phyloP scores from a whole-genome alignment of 2,329 filamentous ascomycete genomes.

The Xylaria multiplex region DNA sequence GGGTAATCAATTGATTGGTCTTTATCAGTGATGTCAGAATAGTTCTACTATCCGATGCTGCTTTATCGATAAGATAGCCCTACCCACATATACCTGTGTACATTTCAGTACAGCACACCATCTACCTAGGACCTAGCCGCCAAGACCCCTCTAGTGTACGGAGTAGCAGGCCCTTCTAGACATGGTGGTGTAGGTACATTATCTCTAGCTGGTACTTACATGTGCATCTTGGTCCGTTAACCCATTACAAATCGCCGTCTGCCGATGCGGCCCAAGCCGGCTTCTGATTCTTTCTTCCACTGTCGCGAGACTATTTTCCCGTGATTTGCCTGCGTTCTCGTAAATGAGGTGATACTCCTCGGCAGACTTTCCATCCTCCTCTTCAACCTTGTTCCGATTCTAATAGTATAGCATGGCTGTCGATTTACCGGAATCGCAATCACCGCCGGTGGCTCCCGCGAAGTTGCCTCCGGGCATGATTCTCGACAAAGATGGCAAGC shows the following conservation, averaged over 20 bases:
- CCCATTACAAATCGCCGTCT: constrained; percentile 43
- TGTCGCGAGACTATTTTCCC: constrained; percentile 16
- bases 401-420: constrained; percentile 50
- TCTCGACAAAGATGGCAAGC: constrained; percentile 83
- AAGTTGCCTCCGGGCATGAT: constrained; percentile 77
- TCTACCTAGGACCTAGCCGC: too few relatives aligned
- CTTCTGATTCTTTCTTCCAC: background rate
- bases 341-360: constrained; percentile 29
- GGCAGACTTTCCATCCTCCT: background rate
- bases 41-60: constrained; percentile 14
- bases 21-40: constrained; percentile 33
- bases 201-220: background rate
- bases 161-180: too few relatives aligned
- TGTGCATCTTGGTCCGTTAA: constrained; percentile 14
- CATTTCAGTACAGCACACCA: too few relatives aligned
- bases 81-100: too few relatives aligned
- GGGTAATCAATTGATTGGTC: background rate
- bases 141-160: too few relatives aligned
- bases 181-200: too few relatives aligned
- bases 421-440: constrained; percentile 49
- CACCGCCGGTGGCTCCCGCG: constrained; percentile 52
- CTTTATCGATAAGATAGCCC: constrained; percentile 49
- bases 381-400: background rate
- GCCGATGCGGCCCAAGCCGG: constrained; percentile 31
- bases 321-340: constrained; percentile 25